Evolutionary conservation across 1,139 yeast genomes (phyloP), one percentile per base, ranked within the genome.

Genomic region (Yamadazyma diddensiae): DNA sequence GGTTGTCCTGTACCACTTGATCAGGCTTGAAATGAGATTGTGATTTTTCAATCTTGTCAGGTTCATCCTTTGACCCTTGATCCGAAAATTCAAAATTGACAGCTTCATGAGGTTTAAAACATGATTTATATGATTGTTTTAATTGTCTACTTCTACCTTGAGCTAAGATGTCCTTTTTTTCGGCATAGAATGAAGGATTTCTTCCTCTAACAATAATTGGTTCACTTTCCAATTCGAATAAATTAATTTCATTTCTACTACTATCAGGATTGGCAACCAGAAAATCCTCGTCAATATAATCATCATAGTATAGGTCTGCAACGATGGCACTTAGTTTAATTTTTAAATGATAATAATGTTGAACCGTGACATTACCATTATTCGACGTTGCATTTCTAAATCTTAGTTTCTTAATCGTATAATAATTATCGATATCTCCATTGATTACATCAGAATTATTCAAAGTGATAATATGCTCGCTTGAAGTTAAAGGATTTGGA

Each of bases 121-220:
- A 47, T 24, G 38, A 30, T 16, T 40, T 40, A 39, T 49, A 61
- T 28, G 64, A 53, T 15, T 47, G 39, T 31, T 43, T 50, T 21
- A 46, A 41, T 19, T 37, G 45, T 7, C 52, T 46, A 10, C 53
- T 37, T 35, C 66, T 47, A 3, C 59, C 55, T 37, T 57, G 58
- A 15, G 67, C 62, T 34, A 67, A 46, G 17, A 76, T 53, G 46
- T 77, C 81, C 28, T 73, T 72, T 37, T 79, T 56, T 39, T 76
- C 79, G 17, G 71, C 67, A 46, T 79, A 79, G 45, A 79, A 79
- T 17, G 77, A 65, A 3, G 86, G 85, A 45, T 79, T 79, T 38
- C 85, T 56, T 3, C 85, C 86, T 39, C 86, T 56, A 3, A 79
- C 85, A 20, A 77, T 75, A 5, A 79, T 73, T 1, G 82, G 82